A percentile compares a stretch with the other conserved stretches of the same genome.
phyloP scores from a whole-genome alignment of 257 asterid genomes.

The Paulownia fortunei region DNA sequence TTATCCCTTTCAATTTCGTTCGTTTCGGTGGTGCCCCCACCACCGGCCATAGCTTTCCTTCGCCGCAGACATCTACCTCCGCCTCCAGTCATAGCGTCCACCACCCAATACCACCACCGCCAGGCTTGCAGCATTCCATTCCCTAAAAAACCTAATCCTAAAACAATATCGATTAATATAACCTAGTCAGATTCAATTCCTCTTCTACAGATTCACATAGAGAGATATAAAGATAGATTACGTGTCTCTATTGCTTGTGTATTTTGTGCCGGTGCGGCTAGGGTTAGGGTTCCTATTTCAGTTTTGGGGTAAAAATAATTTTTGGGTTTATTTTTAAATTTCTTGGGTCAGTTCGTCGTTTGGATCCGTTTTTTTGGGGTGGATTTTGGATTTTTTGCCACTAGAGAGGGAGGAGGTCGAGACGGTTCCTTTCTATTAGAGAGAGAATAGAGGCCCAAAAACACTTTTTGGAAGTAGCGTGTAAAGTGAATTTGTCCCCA shows the following conservation, averaged over 20 bases:
- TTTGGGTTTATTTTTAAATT: conserved; percentile 43
- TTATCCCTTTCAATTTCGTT: conserved; percentile 46
- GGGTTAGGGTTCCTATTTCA: conserved; percentile 80
- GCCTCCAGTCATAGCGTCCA: conserved; percentile 67
- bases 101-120: conserved; percentile 55
- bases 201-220: conserved; percentile 26
- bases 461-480: no score
- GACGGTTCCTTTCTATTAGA: conserved; percentile 33
- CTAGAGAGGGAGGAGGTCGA: conserved; percentile 54
- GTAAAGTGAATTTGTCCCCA: no score
- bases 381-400: conserved; percentile 32
- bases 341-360: conserved; percentile 50
- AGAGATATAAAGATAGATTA: conserved; percentile 24
- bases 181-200: conserved; percentile 33
- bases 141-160: conserved; percentile 45
- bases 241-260: no score
- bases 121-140: conserved; percentile 58
- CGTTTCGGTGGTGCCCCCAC: conserved; percentile 56
- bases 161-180: conserved; percentile 21
- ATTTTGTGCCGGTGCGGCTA: conserved; percentile 59
- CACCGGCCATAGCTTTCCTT: conserved; percentile 66
- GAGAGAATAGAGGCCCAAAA: no score
- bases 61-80: conserved; percentile 67
- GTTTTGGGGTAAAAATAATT: conserved; percentile 53
- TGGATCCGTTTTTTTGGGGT: conserved; percentile 50